phyloP scores from a whole-genome alignment of 768 basidiomycete genomes.

The Mycena polygramma region DNA sequence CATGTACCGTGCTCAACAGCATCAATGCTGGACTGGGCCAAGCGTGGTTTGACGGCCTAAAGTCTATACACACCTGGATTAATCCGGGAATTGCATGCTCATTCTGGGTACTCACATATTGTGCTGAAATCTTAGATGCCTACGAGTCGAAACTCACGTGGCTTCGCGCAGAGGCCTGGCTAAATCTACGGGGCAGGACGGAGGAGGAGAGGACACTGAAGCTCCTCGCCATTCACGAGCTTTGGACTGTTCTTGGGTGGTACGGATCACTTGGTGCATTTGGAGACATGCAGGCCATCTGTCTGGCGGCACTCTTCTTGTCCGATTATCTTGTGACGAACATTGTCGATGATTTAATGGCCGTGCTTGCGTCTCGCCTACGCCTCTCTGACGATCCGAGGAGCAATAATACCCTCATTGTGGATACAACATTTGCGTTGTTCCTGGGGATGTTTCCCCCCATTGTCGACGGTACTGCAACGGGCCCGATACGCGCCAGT shows the following conservation, averaged over 20 bases:
- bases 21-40: background rate
- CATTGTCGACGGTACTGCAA: background rate
- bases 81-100: conserved; percentile 11
- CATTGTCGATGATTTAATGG: conserved; percentile 1
- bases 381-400: background rate
- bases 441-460: background rate
- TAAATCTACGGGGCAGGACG: background rate
- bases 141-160: background rate
- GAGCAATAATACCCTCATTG: background rate
- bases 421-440: background rate
- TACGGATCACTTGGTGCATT: background rate
- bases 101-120: conserved; percentile 8
- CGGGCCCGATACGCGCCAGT: background rate
- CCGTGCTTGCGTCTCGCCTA: background rate
- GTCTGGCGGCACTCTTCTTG: background rate
- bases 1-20: background rate
- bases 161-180: conserved; percentile 13
- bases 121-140: conserved; percentile 7
- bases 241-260: conserved; percentile 12
- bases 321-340: background rate
- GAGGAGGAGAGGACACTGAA: background rate
- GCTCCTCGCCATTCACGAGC: background rate
- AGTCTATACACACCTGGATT: background rate
- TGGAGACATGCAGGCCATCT: background rate
- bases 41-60: conserved; percentile 15